These are phyloP conservation scores for Arthrobotrys sinensis DNA, from an alignment of 2,329 filamentous ascomycete genomes.

Conservation along the genomic window DNA sequence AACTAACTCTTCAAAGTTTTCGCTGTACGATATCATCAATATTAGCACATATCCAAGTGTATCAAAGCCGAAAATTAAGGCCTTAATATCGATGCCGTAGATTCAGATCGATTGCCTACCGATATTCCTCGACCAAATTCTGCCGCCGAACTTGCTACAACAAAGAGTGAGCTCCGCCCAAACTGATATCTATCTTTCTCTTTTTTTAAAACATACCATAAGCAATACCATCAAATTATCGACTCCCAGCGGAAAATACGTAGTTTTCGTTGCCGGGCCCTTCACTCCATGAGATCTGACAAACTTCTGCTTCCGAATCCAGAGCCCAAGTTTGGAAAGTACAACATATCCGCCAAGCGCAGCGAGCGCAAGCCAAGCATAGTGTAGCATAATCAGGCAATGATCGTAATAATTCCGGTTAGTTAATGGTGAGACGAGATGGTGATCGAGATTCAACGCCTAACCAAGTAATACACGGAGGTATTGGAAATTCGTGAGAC, in stretches of 20 bases:
- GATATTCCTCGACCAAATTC: conserved; percentile 23
- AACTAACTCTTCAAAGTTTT: conserved; percentile 23
- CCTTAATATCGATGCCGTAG: too few relatives aligned
- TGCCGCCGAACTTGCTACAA: conserved; percentile 29
- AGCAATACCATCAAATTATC: conserved; percentile 27
- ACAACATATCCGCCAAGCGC: conserved; percentile 4
- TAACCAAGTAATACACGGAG: too few relatives aligned
- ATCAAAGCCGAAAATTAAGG: too few relatives aligned
- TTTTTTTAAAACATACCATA: background rate
- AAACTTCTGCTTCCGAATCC: conserved; percentile 26
- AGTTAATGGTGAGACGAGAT: too few relatives aligned
- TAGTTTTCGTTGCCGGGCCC: background rate
- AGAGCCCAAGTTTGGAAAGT: conserved; percentile 5
- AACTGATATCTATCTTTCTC: too few relatives aligned
- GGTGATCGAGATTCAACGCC: too few relatives aligned
- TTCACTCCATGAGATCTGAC: conserved; percentile 9
- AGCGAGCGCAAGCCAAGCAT: conserved; percentile 6
- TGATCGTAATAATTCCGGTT: background rate
- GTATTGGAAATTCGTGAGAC: too few relatives aligned
- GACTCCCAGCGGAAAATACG: conserved; percentile 19
- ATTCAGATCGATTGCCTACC: background rate
- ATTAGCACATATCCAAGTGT: too few relatives aligned
- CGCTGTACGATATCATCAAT: background rate
- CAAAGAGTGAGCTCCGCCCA: background rate
- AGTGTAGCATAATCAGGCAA: conserved; percentile 18